phyloP scores from a whole-genome alignment of 352 stramenopile genomes.

The Plasmopara muralis region DNA sequence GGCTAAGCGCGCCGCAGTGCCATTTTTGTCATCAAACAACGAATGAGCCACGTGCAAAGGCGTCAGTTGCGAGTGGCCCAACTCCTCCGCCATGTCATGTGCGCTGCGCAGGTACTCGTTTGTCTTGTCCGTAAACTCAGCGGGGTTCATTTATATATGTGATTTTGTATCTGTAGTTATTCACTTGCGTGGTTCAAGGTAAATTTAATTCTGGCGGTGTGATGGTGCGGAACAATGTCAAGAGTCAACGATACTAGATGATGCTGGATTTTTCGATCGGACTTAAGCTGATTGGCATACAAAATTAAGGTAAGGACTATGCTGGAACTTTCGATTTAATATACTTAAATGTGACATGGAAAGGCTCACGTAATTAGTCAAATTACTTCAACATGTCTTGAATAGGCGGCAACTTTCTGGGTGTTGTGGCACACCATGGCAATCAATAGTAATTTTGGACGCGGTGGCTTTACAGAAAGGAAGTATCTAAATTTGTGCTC shows the following conservation, averaged over 20 bases:
- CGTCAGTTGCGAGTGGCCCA: slow-evolving; percentile 67
- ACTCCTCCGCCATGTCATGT: slow-evolving; percentile 48
- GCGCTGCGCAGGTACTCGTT: slow-evolving; percentile 50
- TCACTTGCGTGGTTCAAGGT: slow-evolving; percentile 15
- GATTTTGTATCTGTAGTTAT: slow-evolving; percentile 10
- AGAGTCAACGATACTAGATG: background rate
- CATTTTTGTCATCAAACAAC: slow-evolving; percentile 61
- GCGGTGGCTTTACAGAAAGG: too few relatives aligned
- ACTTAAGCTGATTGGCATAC: slow-evolving; percentile 17
- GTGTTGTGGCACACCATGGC: too few relatives aligned
- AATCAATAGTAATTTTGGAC: too few relatives aligned
- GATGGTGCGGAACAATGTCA: background rate
- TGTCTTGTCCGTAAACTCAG: slow-evolving; percentile 81
- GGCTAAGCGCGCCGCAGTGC: slow-evolving; percentile 46
- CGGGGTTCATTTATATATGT: slow-evolving; percentile 46
- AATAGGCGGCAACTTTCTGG: too few relatives aligned
- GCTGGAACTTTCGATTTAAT: too few relatives aligned
- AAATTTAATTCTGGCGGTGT: slow-evolving; percentile 25
- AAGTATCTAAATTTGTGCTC: too few relatives aligned
- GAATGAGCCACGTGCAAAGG: slow-evolving; percentile 62
- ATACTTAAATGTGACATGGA: slow-evolving; percentile 10
- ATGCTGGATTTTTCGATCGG: slow-evolving; percentile 28
- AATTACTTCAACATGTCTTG: slow-evolving; percentile 19
- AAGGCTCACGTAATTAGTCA: slow-evolving; percentile 9
- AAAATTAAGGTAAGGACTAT: slow-evolving; percentile 11